Base-by-base conservation (phyloP, 345 rosid genomes). In the Orychophragmus violaceus region DNA sequence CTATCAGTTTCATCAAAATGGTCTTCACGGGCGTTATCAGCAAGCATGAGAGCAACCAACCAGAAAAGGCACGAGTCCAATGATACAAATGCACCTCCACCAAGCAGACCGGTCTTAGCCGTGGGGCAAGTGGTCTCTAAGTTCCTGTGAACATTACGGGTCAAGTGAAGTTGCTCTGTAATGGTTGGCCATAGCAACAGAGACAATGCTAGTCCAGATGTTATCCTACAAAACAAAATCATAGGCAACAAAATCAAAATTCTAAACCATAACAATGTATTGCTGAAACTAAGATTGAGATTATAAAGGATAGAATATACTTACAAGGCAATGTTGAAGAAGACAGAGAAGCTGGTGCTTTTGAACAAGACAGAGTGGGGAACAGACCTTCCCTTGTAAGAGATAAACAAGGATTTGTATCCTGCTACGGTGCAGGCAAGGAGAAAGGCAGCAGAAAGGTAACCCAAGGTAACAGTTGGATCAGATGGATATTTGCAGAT, bases 71-170 rank as follows among this genome's bases (percentile, higher is more conserved):
- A 76, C 8, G 95, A 82, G 69, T 87, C 90, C 14, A 87, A 81
- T 9, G 95, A 90, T 18, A 86, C 78, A 72, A 87, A 87, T 2
- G 97, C 95, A 11, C 90, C 90, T 1, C 97, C 97, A 30, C 95
- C 95, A 2, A 90, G 80, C 22, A 87, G 78, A 41, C 95, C 95
- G n/a, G 95, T 84, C 74, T 87, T 90, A n/a, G 97, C 97, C 0
- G 97, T 87, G 22, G 85, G 90, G 82, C 97, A 90, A 3, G 10
- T 66, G 8, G 84, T 76, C 39, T 75, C 55, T 7, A 74, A 59
- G 68, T 81, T 79, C 23, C 36, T 69, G 68, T 90, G 90, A 8
- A 90, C 83, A 6, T 83, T 87, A 37, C 80, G 77, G 14, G 65
- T 68, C 81, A 78, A 73, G 82, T 85, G 95, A 51, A 87, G 78